A percentile compares a stretch with the other conserved stretches of the same genome.
These are phyloP conservation scores for Fusarium anthophilum DNA, from an alignment of 2,329 filamentous ascomycete genomes.

Conservation along the genomic window DNA sequence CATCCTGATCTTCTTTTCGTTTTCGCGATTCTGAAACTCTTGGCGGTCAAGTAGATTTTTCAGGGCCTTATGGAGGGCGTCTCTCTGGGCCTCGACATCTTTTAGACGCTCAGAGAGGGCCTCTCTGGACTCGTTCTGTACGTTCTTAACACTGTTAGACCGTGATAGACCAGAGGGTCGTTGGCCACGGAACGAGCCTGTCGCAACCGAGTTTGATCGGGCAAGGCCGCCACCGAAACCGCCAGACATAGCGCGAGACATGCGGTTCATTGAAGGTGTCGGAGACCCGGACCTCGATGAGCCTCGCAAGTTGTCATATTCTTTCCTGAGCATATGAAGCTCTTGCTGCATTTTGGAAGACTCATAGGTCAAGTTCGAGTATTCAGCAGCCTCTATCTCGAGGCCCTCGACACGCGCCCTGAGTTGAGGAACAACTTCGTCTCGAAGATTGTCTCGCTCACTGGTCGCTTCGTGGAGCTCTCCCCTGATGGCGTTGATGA, in stretches of 20 bases:
- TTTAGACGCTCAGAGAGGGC: conserved; percentile 82
- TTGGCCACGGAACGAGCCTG: conserved; percentile 56
- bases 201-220: conserved; percentile 74
- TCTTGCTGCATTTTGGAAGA: conserved; percentile 89
- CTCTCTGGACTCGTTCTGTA: conserved; percentile 68
- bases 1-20: conserved; percentile 79
- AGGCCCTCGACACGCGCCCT: conserved; percentile 80
- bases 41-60: conserved; percentile 87
- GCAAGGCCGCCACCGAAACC: conserved; percentile 67
- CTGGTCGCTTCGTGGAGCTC: conserved; percentile 85
- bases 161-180: conserved; percentile 60
- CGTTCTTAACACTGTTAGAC: conserved; percentile 66
- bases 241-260: conserved; percentile 50
- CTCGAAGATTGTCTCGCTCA: conserved; percentile 90
- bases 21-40: conserved; percentile 83
- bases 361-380: conserved; percentile 80
- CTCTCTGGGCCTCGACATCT: conserved; percentile 91
- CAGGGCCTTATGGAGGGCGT: conserved; percentile 88
- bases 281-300: conserved; percentile 39
- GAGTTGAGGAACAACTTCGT: conserved; percentile 85
- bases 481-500: conserved; percentile 82
- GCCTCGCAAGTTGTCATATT: conserved; percentile 69
- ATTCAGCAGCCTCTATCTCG: conserved; percentile 76
- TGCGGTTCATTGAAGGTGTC: conserved; percentile 38
- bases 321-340: conserved; percentile 73